Percentiles rank a stretch among this genome's conserved stretches.
phyloP scores from a whole-genome alignment of 805 yeast genomes.

The Cyberlindnera mrakii region DNA sequence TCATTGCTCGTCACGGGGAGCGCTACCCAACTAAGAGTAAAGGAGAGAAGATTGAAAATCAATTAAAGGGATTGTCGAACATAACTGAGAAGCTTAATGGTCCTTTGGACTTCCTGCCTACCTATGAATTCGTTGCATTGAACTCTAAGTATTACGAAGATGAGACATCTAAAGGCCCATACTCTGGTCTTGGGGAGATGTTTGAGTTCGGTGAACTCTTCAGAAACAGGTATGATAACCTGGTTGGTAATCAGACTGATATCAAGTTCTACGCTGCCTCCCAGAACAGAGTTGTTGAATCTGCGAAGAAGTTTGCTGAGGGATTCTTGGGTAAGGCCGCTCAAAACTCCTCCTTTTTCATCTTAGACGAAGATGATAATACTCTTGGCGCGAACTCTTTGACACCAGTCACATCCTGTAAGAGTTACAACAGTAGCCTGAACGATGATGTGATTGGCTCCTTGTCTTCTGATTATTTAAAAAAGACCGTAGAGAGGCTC shows the following conservation, averaged over 20 bases:
- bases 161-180: conserved; percentile 46
- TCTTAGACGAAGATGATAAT: conserved; percentile 38
- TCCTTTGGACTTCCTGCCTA: conserved; percentile 24
- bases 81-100: conserved; percentile 12
- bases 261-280: conserved; percentile 52
- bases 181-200: conserved; percentile 47
- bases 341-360: conserved; percentile 34
- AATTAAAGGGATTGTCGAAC: neutral
- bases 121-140: conserved; percentile 39
- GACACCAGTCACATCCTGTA: conserved; percentile 40
- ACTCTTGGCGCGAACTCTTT: conserved; percentile 52
- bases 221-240: conserved; percentile 41
- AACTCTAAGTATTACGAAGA: conserved; percentile 38
- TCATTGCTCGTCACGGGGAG: conserved; percentile 53
- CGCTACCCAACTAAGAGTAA: conserved; percentile 36
- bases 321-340: conserved; percentile 41
- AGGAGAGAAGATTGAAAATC: neutral
- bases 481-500: conserved; percentile 19
- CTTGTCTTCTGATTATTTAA: conserved; percentile 16
- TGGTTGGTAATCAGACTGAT: conserved; percentile 25
- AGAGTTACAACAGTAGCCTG: conserved; percentile 31
- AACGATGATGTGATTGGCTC: conserved; percentile 27
- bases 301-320: conserved; percentile 49
- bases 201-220: conserved; percentile 42
- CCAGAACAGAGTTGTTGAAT: conserved; percentile 48